A percentile compares a stretch with the other conserved stretches of the same genome.
Conservation (phyloP, 805 yeast species). For the Saturnispora hagleri region DNA sequence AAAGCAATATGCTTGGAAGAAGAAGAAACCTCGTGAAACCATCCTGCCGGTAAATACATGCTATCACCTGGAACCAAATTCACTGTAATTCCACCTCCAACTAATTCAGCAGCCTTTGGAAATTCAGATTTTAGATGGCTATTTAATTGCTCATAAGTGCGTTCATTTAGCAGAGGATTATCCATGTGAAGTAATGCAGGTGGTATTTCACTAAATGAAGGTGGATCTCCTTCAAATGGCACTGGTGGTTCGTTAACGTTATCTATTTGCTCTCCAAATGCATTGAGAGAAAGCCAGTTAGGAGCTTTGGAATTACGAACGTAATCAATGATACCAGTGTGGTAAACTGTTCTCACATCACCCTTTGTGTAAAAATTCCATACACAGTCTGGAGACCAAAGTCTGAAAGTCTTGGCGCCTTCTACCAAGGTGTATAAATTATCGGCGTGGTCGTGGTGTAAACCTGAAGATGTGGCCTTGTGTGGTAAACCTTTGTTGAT, state of each 20-base stretch:
- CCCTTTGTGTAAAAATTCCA: constrained; percentile 56
- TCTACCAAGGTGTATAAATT: constrained; percentile 53
- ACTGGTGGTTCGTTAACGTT: constrained; percentile 6
- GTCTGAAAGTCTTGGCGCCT: constrained; percentile 59
- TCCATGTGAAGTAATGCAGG: constrained; percentile 54
- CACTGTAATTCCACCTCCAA: constrained; percentile 35
- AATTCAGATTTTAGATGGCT: neutral
- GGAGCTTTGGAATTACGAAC: constrained; percentile 44
- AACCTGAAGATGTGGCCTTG: constrained; percentile 52
- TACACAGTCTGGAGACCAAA: constrained; percentile 58
- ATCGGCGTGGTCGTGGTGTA: constrained; percentile 78
- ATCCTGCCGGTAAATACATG: constrained; percentile 66
- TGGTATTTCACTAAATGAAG: constrained; percentile 58
- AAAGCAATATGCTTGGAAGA: constrained; percentile 61
- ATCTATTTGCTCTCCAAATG: constrained; percentile 47
- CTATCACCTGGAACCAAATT: constrained; percentile 53
- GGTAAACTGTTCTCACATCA: constrained; percentile 38
- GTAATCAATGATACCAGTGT: constrained; percentile 65
- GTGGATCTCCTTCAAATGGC: constrained; percentile 40
- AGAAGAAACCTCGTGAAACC: constrained; percentile 77
- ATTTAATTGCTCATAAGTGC: constrained; percentile 11
- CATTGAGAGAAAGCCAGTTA: constrained; percentile 38
- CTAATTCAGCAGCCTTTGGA: constrained; percentile 15
- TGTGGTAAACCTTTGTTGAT: constrained; percentile 30
- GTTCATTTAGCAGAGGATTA: constrained; percentile 32